Evolutionary conservation across 2,329 filamentous ascomycete species (phyloP).

Genomic region (Neofusicoccum laricinum): DNA sequence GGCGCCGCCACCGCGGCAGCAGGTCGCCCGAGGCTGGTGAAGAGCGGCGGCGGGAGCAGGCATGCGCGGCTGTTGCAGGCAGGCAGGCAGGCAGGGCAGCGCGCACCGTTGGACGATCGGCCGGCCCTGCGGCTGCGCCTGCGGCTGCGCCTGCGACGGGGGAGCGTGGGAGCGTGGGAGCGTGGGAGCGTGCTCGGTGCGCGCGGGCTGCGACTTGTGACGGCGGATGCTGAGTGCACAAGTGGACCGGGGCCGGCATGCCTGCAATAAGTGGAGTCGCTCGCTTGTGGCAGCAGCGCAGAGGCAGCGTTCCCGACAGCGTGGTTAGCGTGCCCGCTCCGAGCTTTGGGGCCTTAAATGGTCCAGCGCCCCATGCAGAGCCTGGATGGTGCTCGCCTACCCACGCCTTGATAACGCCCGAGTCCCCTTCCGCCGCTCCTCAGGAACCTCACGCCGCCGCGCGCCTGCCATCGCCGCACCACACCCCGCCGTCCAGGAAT

Average conservation of each 20-base stretch:
- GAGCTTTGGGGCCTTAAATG: slow-evolving; percentile 15
- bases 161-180: too few relatives aligned
- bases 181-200: background rate
- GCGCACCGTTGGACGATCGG: slow-evolving; percentile 12
- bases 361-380: slow-evolving; percentile 7
- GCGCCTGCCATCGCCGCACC: background rate
- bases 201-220: slow-evolving; percentile 4
- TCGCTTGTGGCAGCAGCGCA: slow-evolving; percentile 10
- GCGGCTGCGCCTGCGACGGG: too few relatives aligned
- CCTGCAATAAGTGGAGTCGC: slow-evolving; percentile 14
- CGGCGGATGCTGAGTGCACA: slow-evolving; percentile 13
- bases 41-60: background rate
- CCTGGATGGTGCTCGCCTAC: slow-evolving; percentile 8
- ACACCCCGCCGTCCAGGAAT: background rate
- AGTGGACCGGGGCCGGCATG: slow-evolving; percentile 8
- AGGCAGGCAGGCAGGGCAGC: background rate
- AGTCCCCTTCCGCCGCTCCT: background rate
- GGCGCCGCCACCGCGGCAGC: background rate
- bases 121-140: too few relatives aligned
- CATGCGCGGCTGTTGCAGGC: too few relatives aligned
- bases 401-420: slow-evolving; percentile 5
- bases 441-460: background rate
- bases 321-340: slow-evolving; percentile 14
- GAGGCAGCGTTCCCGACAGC: slow-evolving; percentile 11
- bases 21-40: background rate